Evolutionary conservation across 805 yeast species (phyloP).

Genomic region (Suhomyces prunicola): DNA sequence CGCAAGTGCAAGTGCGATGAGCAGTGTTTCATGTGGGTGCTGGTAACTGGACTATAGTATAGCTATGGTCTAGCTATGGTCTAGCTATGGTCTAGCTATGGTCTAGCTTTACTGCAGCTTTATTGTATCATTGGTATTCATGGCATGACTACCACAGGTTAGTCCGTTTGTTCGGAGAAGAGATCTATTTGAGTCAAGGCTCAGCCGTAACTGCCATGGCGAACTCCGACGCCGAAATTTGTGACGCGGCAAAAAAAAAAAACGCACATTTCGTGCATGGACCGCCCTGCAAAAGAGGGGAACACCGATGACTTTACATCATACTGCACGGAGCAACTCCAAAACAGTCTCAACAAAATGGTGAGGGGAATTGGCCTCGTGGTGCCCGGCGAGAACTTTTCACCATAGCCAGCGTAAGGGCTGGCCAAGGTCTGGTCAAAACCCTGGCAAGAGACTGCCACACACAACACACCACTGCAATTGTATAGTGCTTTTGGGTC

Average conservation of each 20-base stretch:
- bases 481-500: background rate
- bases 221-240: constrained; percentile 1
- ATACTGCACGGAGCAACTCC: background rate
- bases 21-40: no score
- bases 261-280: background rate
- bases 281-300: constrained; percentile 1
- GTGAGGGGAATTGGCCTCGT: background rate
- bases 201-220: background rate
- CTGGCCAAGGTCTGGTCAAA: background rate
- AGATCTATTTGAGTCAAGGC: background rate
- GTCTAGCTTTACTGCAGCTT: no score
- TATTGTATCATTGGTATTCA: no score
- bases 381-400: background rate
- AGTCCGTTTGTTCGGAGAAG: background rate
- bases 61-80: no score
- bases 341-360: background rate
- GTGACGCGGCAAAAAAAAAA: background rate
- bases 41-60: no score
- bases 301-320: background rate
- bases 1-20: background rate
- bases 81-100: no score
- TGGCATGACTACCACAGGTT: no score
- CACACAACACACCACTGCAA: background rate
- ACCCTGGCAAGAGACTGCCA: background rate
- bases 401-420: background rate